Evolutionary conservation across 441 rosid genomes (phyloP), one percentile per base, ranked within the genome.

Genomic region (Adansonia rubrostipa): DNA sequence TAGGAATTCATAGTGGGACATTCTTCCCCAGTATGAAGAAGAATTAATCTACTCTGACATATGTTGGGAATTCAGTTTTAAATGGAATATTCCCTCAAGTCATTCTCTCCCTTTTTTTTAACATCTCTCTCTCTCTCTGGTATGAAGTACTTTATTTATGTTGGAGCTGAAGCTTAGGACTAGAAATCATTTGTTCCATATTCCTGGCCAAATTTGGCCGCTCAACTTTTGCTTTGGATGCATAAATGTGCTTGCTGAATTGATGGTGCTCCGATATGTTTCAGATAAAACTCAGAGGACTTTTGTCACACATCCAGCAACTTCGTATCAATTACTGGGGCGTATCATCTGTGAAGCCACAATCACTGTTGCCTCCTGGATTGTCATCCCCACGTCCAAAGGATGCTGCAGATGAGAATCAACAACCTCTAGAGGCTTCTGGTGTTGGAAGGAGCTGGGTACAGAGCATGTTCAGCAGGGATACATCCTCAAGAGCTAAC

Each of bases 401-500:
- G 84, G 98, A 96, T 83, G 86, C 79, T 42, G 70, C 85, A 60
- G 75, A 87, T 87, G 98, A 96, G 81, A 85, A 82, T 86, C 90
- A 95, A 85, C 94, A 92, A 87, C 94, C 99, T 82, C 87, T 95
- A 28, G 99, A 94, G 87, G 98, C 98, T 74, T 85, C 99, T 88
- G 97, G 80, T 84, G 80, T 92, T 84, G 95, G 99, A 77, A 91
- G 99, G 88, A 97, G 98, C 85, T 97, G 99, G 99, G 99, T 95
- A 62, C 99, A 95, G 84, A 95, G 98, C 85, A 97, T 97, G 99
- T 97, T 97, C 85, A 95, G 97, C 89, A 92, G 96, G 83, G 98
- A 94, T 72, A 82, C 88, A 72, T 81, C 97, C 44, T 88, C 99
- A 77, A 91, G 95, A 82, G 77, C 90, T 6, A 89, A 88, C 80